Percentiles rank a stretch among this genome's conserved stretches.
phyloP scores from a whole-genome alignment of 371 early-diverging fungal species.

The Capniomyces stellatus region DNA sequence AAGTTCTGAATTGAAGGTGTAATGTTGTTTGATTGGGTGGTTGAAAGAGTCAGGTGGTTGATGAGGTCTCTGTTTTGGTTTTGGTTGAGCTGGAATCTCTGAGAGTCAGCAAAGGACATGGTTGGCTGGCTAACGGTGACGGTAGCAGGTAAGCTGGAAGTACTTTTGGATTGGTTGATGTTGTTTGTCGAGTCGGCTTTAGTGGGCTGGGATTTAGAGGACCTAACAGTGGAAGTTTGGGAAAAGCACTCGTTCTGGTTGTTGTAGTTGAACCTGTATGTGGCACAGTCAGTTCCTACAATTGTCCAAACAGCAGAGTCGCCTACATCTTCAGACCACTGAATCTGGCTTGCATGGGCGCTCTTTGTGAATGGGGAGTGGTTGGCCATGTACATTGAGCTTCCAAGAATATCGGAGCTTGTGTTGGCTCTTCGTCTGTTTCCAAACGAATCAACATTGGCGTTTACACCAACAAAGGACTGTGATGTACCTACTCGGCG shows the following conservation, averaged over 20 bases:
- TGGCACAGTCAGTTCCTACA: constrained; percentile 64
- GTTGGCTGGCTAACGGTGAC: background rate
- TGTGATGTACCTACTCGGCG: background rate
- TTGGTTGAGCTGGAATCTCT: no score
- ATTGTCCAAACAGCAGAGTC: constrained; percentile 80
- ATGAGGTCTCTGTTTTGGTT: no score
- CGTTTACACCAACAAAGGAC: constrained; percentile 1
- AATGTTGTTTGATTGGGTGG: background rate
- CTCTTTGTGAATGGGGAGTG: constrained; percentile 13
- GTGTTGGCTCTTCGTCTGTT: background rate
- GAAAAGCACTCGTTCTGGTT: constrained; percentile 14
- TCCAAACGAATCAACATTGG: background rate
- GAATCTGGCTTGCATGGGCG: constrained; percentile 13
- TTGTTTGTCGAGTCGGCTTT: background rate
- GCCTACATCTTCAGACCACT: constrained; percentile 71
- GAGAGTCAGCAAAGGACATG: background rate
- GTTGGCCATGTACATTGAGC: constrained; percentile 2
- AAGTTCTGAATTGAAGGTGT: no score
- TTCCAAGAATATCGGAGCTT: background rate
- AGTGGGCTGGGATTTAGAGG: background rate
- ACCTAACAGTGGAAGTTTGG: no score
- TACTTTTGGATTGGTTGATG: background rate
- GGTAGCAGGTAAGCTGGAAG: background rate
- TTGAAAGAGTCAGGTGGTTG: no score
- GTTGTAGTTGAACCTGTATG: constrained; percentile 47